Evolutionary conservation across 208 protist genomes (phyloP).

Genomic region (Acanthamoeba culbertsoni): DNA sequence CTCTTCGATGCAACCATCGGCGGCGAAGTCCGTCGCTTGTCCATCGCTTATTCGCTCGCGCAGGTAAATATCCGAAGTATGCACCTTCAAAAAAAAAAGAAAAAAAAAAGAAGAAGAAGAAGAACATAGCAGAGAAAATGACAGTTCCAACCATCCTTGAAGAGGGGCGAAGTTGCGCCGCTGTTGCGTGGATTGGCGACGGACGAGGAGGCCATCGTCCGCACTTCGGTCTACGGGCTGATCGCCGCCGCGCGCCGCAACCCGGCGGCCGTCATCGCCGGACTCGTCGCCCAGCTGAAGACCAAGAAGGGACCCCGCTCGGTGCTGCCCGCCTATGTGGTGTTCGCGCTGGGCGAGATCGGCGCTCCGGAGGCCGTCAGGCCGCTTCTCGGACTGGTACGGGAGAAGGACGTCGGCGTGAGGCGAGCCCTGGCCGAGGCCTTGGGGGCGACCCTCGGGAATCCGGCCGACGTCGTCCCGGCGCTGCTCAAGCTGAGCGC

Average conservation of each 20-base stretch:
- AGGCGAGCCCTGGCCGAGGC: neutral
- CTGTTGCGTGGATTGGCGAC: neutral
- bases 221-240: neutral
- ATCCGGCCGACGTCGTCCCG: neutral
- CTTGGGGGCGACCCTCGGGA: neutral
- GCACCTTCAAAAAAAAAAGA: no score
- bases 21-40: neutral
- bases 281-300: neutral
- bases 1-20: neutral
- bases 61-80: no score
- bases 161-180: neutral
- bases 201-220: neutral
- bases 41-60: neutral
- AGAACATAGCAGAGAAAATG: no score
- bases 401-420: neutral
- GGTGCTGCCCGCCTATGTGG: neutral
- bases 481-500: neutral
- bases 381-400: neutral
- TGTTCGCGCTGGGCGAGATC: conserved; percentile 17
- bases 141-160: neutral
- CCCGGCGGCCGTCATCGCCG: neutral
- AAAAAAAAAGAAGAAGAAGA: no score
- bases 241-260: neutral
- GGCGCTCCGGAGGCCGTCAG: neutral
- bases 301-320: neutral